Base-by-base conservation (phyloP, 768 basidiomycete species). In the Calocera viscosa region DNA sequence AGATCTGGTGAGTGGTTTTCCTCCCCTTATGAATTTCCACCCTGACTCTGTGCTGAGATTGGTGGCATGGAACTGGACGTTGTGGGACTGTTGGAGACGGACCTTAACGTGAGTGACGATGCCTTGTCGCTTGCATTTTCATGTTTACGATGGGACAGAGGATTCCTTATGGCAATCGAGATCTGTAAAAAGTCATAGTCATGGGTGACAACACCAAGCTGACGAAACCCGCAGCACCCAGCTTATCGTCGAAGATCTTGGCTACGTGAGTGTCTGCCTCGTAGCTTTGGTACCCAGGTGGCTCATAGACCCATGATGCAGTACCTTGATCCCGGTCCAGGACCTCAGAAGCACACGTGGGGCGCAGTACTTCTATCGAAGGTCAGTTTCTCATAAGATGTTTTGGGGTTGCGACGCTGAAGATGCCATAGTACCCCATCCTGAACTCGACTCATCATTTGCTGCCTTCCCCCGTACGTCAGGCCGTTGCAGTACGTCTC, bases 271-370 rank as follows among this genome's bases (percentile, higher is more conserved):
- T 79, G 2, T 11, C 35, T 2, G 24, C 28, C 67, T 67, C 11
- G 38, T 32, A 64, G 19, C 19, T 8, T 10, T 40, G 11, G 11
- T 10, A 47, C 19, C 7, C 43, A 47, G 16, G 7, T 19, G 43
- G 24, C 43, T 17, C 43, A 47, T 19, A 7, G 43, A 47, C 19
- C 14, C 35, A 14, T 28, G 16, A 26, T 11, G 7, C 69, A 93
- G 90, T 85, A 93, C 73, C 88, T 91, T 2, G 93, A 95, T 72
- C 79, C 92, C 16, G 93, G 93, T 1, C 93, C 92, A 2, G 90
- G 90, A 41, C 91, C 91, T 1, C 89, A 90, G 72, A 79, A 85
- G 64, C 91, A 94, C 72, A 94, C 92, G 0, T 94, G 92, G 92
- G 92, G 92, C 63, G 88, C 88, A 30, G 85, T 81, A 3, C 78